Conservation (phyloP, 2,329 filamentous ascomycete species). For the Scytalidium lignicola region DNA sequence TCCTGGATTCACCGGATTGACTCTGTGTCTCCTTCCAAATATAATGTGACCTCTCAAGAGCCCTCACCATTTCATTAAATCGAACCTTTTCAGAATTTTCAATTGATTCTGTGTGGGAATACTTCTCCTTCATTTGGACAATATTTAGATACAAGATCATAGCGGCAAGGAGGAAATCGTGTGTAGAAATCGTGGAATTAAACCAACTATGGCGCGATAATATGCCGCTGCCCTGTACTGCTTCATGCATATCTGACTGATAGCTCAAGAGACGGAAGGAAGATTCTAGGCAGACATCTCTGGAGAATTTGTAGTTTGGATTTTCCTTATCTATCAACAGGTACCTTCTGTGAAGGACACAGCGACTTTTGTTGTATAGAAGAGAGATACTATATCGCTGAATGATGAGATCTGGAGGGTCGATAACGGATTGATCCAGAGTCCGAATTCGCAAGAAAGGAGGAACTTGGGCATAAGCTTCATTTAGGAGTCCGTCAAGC, state of each 20-base stretch:
- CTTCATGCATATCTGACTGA: conserved; percentile 43
- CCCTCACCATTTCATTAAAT: conserved; percentile 5
- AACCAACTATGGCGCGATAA: conserved; percentile 52
- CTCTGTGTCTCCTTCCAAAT: conserved; percentile 11
- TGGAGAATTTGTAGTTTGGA: conserved; percentile 47
- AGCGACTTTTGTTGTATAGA: conserved; percentile 50
- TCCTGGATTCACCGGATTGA: conserved; percentile 9
- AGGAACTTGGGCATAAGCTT: conserved; percentile 42
- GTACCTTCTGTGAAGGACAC: conserved; percentile 51
- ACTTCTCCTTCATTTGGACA: conserved; percentile 8
- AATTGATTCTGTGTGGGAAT: conserved; percentile 2
- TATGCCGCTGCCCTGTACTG: conserved; percentile 47
- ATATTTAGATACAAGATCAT: conserved; percentile 51
- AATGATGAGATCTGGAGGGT: conserved; percentile 41
- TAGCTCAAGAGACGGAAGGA: conserved; percentile 43
- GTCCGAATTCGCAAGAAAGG: conserved; percentile 42
- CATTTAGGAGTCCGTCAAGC: conserved; percentile 41
- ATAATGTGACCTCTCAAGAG: conserved; percentile 14
- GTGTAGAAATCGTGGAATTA: conserved; percentile 49
- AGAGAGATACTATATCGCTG: conserved; percentile 49
- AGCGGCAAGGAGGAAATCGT: conserved; percentile 57
- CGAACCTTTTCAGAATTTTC: background rate
- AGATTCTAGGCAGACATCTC: conserved; percentile 43
- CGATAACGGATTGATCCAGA: conserved; percentile 44
- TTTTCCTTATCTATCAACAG: conserved; percentile 37